Base-by-base conservation (phyloP, 257 asterid genomes). In the Solanum sparsipilum region DNA sequence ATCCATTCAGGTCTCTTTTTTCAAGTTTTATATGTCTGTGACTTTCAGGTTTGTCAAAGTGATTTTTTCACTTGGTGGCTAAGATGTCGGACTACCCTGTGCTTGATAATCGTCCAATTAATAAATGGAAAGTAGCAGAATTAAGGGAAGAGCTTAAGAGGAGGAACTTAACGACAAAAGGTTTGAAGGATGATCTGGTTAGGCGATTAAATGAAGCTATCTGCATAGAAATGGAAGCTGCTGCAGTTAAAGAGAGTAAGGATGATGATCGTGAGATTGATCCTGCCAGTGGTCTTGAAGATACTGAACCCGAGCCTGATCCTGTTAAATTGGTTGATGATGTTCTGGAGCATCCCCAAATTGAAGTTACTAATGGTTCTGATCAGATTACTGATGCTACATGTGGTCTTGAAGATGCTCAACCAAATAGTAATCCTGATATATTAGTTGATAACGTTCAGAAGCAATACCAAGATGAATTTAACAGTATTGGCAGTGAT, bases 121-220 rank as follows among this genome's bases (percentile, higher is more conserved):
- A 89, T 81, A 91, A 91, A 84, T 91, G 93, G 93, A 91, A 89
- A 88, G 93, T 91, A 71, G 85, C 90, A 21, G 91, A 91, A 72
- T 29, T 91, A 87, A 91, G 78, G 89, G 92, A 91, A 84, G 93
- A 91, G 90, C 93, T 91, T 84, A 91, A 89, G 91, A 91, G 85
- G 84, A 87, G 93, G 85, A 86, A 87, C 81, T 90, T 89, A 83
- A 9, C 38, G 13, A 39, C 83, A 25, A 89, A 84, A 85, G 93
- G 93, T 60, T 85, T 91, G 90, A 91, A 91, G 89, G 93, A 91
- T 88, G 93, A 89, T 13, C 84, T 91, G 44, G 93, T 91, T 46
- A 89, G 84, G 71, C 86, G 93, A 82, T 56, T 91, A 89, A 88
- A 86, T 70, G 93, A 91, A 86, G 90, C 91, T 27, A 89, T 91